phyloP scores from a whole-genome alignment of 371 early-diverging fungal genomes.

The Rhizopus stolonifer region DNA sequence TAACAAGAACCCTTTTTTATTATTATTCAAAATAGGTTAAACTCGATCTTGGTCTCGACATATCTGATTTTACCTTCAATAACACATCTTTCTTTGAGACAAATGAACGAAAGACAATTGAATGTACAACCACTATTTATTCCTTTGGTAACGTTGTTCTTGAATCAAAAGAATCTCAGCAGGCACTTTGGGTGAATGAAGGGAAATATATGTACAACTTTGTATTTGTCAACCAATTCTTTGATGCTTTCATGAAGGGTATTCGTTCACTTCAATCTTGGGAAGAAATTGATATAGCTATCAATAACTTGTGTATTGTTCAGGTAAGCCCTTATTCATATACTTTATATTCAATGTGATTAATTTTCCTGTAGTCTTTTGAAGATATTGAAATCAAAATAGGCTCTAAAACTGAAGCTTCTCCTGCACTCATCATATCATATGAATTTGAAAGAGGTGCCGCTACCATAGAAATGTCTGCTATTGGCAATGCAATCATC shows the following conservation, averaged over 20 bases:
- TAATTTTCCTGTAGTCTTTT: constrained; percentile 23
- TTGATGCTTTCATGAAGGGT: constrained; percentile 46
- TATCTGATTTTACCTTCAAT: constrained; percentile 38
- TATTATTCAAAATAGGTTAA: constrained; percentile 23
- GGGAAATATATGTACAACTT: constrained; percentile 39
- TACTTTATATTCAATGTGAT: not conserved
- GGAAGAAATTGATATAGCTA: constrained; percentile 44
- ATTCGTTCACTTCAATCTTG: constrained; percentile 34
- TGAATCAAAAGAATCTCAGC: constrained; percentile 49
- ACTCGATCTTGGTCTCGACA: constrained; percentile 45
- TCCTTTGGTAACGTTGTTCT: constrained; percentile 55
- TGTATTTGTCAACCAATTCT: constrained; percentile 55
- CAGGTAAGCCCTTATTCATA: constrained; percentile 24
- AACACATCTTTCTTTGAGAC: constrained; percentile 46
- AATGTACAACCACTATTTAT: constrained; percentile 55
- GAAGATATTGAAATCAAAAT: constrained; percentile 36
- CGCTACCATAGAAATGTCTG: constrained; percentile 29
- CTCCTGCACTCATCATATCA: constrained; percentile 36
- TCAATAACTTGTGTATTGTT: constrained; percentile 41
- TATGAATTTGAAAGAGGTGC: constrained; percentile 48
- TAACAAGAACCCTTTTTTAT: not conserved
- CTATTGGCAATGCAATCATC: constrained; percentile 5
- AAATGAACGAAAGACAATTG: constrained; percentile 34
- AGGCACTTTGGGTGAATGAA: constrained; percentile 33
- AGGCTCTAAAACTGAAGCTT: not conserved